Evolutionary conservation across 2,329 filamentous ascomycete genomes (phyloP).

Genomic region (Akanthomyces muscarius): DNA sequence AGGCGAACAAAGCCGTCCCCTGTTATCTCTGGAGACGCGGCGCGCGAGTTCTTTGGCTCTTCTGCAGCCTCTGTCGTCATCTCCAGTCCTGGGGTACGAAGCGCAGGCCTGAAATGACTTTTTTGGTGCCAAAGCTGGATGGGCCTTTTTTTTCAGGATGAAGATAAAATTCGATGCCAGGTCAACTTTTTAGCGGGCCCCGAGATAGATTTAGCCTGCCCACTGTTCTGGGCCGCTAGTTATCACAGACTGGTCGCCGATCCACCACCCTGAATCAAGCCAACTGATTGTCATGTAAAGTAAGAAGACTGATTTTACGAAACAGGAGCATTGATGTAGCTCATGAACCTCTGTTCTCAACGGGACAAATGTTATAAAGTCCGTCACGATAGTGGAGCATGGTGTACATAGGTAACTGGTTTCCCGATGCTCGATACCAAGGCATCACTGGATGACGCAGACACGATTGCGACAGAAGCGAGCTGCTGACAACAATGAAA

Average conservation of each 20-base stretch:
- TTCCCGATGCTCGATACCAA: no score
- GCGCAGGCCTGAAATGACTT: neutral
- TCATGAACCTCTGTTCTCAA: no score
- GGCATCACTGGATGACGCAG: no score
- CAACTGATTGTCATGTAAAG: neutral
- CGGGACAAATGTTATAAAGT: no score
- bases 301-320: no score
- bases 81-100: neutral
- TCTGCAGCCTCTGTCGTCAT: slow-evolving; percentile 15
- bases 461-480: no score
- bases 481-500: no score
- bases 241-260: neutral
- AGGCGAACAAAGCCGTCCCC: slow-evolving; percentile 43
- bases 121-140: neutral
- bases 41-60: neutral
- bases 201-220: neutral
- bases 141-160: neutral
- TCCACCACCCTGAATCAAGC: neutral
- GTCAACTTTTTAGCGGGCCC: slow-evolving; percentile 19
- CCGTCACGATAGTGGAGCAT: no score
- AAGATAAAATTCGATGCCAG: slow-evolving; percentile 11
- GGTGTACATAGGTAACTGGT: no score
- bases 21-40: slow-evolving; percentile 18
- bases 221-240: neutral
- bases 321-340: no score